Percentiles rank a stretch among this genome's conserved stretches.
phyloP scores from a whole-genome alignment of 768 basidiomycete genomes.

The Suillus subalutaceus region DNA sequence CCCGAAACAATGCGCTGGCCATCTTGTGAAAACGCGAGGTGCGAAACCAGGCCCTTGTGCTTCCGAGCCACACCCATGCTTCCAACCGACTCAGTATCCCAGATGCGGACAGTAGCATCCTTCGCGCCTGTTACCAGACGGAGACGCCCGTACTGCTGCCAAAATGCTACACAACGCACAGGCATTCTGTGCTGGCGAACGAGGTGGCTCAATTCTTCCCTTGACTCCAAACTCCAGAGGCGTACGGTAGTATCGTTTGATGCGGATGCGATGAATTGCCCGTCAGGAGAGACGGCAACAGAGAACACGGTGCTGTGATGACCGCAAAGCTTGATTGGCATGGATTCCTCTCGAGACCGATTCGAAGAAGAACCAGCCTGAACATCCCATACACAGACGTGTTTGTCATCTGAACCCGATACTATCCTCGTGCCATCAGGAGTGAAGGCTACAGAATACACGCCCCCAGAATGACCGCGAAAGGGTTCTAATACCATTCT shows the following conservation, averaged over 20 bases:
- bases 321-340: constrained; percentile 20
- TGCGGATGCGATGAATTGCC: constrained; percentile 30
- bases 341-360: not conserved
- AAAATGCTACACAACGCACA: constrained; percentile 29
- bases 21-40: constrained; percentile 31
- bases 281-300: constrained; percentile 34
- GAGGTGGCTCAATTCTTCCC: constrained; percentile 26
- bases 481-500: constrained; percentile 20
- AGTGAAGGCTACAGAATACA: constrained; percentile 31
- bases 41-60: constrained; percentile 32
- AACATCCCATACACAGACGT: constrained; percentile 33
- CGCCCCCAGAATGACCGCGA: constrained; percentile 19
- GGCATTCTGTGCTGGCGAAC: constrained; percentile 30
- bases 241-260: constrained; percentile 36
- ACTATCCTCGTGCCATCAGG: constrained; percentile 31
- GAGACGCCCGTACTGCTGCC: constrained; percentile 25
- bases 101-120: constrained; percentile 33
- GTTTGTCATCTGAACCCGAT: constrained; percentile 34
- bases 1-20: constrained; percentile 33
- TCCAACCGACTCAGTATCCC: constrained; percentile 33
- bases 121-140: constrained; percentile 30
- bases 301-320: constrained; percentile 30
- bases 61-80: constrained; percentile 27
- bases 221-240: constrained; percentile 28
- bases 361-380: constrained; percentile 23